Evolutionary conservation across 2,329 filamentous ascomycete species (phyloP).

Genomic region (Leptodontidium sp.): DNA sequence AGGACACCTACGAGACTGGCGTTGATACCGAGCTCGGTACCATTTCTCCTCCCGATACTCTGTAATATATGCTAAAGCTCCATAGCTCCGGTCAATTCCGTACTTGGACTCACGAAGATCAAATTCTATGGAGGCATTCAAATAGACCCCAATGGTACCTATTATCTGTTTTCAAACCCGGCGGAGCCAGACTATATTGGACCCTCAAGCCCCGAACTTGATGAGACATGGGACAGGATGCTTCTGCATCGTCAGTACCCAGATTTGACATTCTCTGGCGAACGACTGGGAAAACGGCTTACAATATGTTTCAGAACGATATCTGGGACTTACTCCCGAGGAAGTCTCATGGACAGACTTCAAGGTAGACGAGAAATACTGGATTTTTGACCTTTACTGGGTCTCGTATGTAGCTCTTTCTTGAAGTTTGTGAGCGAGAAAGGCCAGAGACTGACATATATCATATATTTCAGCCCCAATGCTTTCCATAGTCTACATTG

Average conservation of each 20-base stretch:
- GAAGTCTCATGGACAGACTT: constrained; percentile 18
- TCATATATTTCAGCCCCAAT: constrained; percentile 6
- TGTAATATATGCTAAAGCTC: neutral
- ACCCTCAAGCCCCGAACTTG: constrained; percentile 15
- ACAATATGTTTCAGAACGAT: constrained; percentile 16
- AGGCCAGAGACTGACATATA: neutral
- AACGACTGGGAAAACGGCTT: neutral
- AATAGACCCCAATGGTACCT: constrained; percentile 19
- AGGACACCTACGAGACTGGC: constrained; percentile 17
- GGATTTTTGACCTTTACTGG: constrained; percentile 25
- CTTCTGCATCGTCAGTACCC: constrained; percentile 18
- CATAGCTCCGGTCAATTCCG: constrained; percentile 13
- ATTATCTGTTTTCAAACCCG: constrained; percentile 15
- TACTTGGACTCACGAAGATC: constrained; percentile 20
- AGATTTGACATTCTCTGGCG: neutral
- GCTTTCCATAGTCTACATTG: constrained; percentile 19
- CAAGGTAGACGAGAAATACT: constrained; percentile 16
- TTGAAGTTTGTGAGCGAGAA: neutral
- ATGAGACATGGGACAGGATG: constrained; percentile 19
- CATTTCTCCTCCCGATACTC: neutral
- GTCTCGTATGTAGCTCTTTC: constrained; percentile 18
- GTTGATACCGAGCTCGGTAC: constrained; percentile 18
- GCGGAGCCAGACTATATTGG: constrained; percentile 19
- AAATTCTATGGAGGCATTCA: constrained; percentile 22
- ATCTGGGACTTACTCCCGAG: constrained; percentile 17